phyloP scores from a whole-genome alignment of 1,139 yeast species.

The Kodamaea arcana region DNA sequence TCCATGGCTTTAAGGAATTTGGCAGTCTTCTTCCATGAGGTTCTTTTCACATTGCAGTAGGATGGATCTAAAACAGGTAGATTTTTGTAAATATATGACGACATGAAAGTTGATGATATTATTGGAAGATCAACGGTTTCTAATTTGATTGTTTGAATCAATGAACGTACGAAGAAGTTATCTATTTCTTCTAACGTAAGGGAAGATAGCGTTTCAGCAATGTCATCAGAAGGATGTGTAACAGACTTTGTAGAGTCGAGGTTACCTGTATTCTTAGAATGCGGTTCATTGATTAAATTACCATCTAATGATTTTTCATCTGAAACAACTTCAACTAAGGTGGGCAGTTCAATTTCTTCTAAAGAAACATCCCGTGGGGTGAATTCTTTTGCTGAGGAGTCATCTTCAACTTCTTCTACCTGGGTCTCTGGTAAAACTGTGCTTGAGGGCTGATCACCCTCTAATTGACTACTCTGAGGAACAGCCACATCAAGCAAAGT shows the following conservation, averaged over 20 bases:
- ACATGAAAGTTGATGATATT: constrained; percentile 69
- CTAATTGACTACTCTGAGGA: constrained; percentile 26
- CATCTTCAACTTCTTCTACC: constrained; percentile 12
- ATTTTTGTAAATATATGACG: constrained; percentile 63
- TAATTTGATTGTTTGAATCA: constrained; percentile 62
- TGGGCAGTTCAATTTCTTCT: constrained; percentile 3
- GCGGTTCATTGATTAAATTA: too few species aligned
- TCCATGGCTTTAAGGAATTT: constrained; percentile 85
- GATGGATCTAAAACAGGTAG: constrained; percentile 55
- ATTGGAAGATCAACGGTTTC: constrained; percentile 59
- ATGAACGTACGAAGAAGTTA: constrained; percentile 63
- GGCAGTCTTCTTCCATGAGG: constrained; percentile 86
- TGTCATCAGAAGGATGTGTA: constrained; percentile 15
- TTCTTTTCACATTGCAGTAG: constrained; percentile 68
- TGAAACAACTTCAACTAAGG: neutral
- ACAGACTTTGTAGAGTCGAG: too few species aligned
- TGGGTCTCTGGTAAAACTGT: constrained; percentile 22
- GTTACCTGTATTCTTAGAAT: too few species aligned
- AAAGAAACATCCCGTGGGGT: neutral
- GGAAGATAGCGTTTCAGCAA: constrained; percentile 29
- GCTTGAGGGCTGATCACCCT: constrained; percentile 40
- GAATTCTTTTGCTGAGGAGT: neutral
- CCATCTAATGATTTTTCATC: neutral
- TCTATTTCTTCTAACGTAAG: constrained; percentile 73
- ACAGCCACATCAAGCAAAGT: constrained; percentile 23